Conservation (phyloP, 169 alveolate genomes). For the Cryptosporidium ubiquitum region DNA sequence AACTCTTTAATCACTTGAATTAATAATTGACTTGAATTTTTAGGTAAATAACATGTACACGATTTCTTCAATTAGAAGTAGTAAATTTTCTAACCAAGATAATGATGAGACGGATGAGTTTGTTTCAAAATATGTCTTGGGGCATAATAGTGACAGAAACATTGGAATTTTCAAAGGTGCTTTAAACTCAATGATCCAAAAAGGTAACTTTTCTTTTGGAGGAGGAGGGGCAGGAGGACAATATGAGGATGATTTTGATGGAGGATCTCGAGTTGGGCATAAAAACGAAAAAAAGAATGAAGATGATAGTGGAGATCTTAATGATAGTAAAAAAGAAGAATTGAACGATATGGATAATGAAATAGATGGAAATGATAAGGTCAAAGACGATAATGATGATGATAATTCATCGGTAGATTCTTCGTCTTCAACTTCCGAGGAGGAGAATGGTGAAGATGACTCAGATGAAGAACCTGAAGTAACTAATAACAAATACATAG, state of each 20-base stretch:
- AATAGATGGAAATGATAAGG: conserved; percentile 78
- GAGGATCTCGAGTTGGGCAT: not conserved
- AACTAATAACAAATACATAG: not conserved
- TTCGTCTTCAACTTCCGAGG: conserved; percentile 67
- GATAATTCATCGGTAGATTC: conserved; percentile 66
- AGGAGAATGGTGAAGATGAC: conserved; percentile 69
- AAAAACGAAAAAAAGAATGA: not conserved
- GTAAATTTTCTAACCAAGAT: conserved; percentile 17
- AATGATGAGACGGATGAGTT: conserved; percentile 66
- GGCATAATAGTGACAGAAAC: conserved; percentile 33
- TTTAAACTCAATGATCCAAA: conserved; percentile 13
- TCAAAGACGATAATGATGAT: conserved; percentile 79
- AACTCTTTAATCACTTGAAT: not conserved
- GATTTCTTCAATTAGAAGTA: conserved; percentile 46
- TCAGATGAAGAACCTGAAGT: conserved; percentile 74
- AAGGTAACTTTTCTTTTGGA: conserved; percentile 7
- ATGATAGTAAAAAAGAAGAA: conserved; percentile 75
- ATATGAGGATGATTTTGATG: conserved; percentile 51
- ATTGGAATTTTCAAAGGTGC: conserved; percentile 58
- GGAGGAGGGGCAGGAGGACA: conserved; percentile 60
- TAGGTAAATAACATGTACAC: conserved; percentile 69
- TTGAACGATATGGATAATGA: conserved; percentile 79
- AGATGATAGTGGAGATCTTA: conserved; percentile 1
- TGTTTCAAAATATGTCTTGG: conserved; percentile 24
- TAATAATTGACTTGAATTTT: conserved; percentile 7